Evolutionary conservation across 164 flowering plant species (phyloP), one percentile per base, ranked within the genome.

Genomic region (Nelumbo lutea): DNA sequence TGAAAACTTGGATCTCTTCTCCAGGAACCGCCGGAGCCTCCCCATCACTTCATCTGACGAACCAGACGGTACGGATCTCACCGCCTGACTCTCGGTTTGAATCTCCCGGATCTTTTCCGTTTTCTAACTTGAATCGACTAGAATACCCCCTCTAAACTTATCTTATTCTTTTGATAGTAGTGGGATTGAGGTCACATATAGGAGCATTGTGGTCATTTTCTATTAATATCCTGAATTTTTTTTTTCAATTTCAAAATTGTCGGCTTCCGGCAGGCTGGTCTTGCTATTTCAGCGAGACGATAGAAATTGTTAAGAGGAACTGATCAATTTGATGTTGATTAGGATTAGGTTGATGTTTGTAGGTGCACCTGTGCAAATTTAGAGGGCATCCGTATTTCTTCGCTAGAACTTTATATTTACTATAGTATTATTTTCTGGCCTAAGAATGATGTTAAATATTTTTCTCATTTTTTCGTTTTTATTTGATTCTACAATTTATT

Each of bases 1-100:
- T 53, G 86, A 86, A 67, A 84, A 82, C 63, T 71, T 92, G 77
- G 88, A 90, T 82, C 96, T 90, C 84, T 92, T 88, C 87, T 85
- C 94, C 69, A 77, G 73, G 61, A 83, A 80, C 58, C 92, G 90
- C 68, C 83, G 84, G 66, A 76, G 72, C 53, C 82, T 83, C 73
- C 80, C 90, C 53, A 61, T 83, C 3, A 74, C 83, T 4, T 78
- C 88, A 13, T 78, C 88, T 72, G 89, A 87, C 59, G 88, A 87
- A 42, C 82, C 90, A 7, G 86, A 86, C 59, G 91, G 93, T 91
- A 70, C 47, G 45, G 67, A 70, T 70, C 67, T 56, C 42, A 48
- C 62, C 66, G 10, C 5, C 10, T 69, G 42, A 62, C 27, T 27
- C 27, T 27, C 27, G 27, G 27, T 27, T 27, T 27, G 46, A 51